These are phyloP conservation scores for Karstenula rhodostoma DNA, from an alignment of 2,329 filamentous ascomycete species.

Conservation along the genomic window DNA sequence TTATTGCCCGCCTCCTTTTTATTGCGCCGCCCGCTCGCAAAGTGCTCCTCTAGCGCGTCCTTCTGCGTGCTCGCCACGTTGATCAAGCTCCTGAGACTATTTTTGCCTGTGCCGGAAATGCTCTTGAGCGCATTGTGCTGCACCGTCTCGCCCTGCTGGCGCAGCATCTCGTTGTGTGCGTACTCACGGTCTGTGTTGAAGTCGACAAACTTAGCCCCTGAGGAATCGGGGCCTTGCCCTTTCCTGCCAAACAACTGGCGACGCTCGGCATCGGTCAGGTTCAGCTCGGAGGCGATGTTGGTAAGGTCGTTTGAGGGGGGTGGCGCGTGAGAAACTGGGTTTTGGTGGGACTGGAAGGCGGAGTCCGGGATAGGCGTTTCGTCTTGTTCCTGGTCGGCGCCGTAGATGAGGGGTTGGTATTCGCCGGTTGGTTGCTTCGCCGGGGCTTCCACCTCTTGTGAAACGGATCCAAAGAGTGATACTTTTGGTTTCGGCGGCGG, in stretches of 20 bases:
- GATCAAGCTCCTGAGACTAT: slow-evolving; percentile 87
- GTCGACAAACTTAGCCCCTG: slow-evolving; percentile 75
- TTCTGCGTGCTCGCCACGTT: slow-evolving; percentile 82
- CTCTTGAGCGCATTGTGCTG: slow-evolving; percentile 83
- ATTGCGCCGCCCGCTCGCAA: slow-evolving; percentile 80
- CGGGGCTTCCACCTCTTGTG: slow-evolving; percentile 49
- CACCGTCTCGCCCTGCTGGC: slow-evolving; percentile 72
- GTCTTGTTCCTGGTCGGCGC: slow-evolving; percentile 30
- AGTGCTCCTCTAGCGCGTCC: slow-evolving; percentile 90
- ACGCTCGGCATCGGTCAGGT: slow-evolving; percentile 77
- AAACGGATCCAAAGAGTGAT: slow-evolving; percentile 72
- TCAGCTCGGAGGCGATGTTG: slow-evolving; percentile 77
- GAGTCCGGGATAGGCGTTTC: slow-evolving; percentile 26
- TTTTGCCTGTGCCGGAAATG: slow-evolving; percentile 82
- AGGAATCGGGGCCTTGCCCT: slow-evolving; percentile 54
- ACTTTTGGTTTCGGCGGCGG: slow-evolving; percentile 63
- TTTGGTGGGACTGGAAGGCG: slow-evolving; percentile 20
- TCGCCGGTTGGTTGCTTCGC: slow-evolving; percentile 26
- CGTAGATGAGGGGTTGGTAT: slow-evolving; percentile 52
- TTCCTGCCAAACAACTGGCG: slow-evolving; percentile 86
- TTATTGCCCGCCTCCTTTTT: slow-evolving; percentile 80
- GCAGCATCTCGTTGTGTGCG: slow-evolving; percentile 78
- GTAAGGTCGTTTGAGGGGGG: slow-evolving; percentile 65
- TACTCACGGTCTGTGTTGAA: slow-evolving; percentile 94
- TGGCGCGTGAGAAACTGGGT: slow-evolving; percentile 19